Evolutionary conservation across 371 early-diverging fungal genomes (phyloP).

Genomic region (Rhizomucor miehei): DNA sequence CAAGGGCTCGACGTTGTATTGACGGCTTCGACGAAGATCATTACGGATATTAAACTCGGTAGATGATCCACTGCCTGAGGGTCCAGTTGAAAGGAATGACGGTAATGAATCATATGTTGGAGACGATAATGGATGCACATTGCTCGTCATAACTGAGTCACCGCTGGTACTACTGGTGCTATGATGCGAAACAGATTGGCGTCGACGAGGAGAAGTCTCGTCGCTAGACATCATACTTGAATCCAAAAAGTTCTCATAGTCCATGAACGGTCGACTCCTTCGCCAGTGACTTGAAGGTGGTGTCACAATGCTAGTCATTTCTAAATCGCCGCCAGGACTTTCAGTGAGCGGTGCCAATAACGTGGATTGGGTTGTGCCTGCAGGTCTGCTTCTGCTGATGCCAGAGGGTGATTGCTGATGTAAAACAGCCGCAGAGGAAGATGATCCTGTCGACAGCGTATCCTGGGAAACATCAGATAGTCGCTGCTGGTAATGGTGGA

Average conservation of each 20-base stretch:
- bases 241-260: conserved; percentile 11
- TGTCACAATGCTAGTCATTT: neutral
- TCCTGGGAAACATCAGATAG: conserved; percentile 1
- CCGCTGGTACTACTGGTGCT: too few species aligned
- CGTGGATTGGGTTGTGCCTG: neutral
- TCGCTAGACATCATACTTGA: neutral
- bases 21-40: too few species aligned
- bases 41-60: too few species aligned
- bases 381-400: neutral
- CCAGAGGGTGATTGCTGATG: neutral
- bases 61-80: too few species aligned
- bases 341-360: neutral
- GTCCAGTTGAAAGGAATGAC: too few species aligned
- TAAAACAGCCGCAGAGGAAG: neutral
- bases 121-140: too few species aligned
- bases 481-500: conserved; percentile 3
- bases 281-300: neutral
- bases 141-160: too few species aligned
- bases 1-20: too few species aligned
- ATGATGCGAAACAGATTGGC: neutral
- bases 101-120: too few species aligned
- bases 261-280: conserved; percentile 4
- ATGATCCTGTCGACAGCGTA: neutral
- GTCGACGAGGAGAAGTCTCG: neutral
- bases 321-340: neutral